Evolutionary conservation across 129 eudicot genomes (phyloP).

Genomic region (Centella asiatica): DNA sequence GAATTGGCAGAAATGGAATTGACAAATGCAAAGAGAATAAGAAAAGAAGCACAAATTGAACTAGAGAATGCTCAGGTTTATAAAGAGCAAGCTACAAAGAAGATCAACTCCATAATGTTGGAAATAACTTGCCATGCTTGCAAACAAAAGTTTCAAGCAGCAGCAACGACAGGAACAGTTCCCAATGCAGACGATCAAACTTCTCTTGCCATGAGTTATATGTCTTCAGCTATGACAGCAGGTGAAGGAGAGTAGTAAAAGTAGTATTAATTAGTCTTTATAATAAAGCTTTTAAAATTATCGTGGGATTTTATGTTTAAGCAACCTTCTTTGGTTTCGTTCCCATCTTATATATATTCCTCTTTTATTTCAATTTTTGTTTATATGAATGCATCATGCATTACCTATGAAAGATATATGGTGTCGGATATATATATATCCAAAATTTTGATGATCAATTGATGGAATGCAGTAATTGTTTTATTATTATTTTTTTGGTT

Average conservation of each 20-base stretch:
- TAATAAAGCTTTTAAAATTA: not conserved
- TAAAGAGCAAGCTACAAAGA: constrained; percentile 48
- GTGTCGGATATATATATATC: too few relatives aligned
- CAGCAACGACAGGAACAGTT: constrained; percentile 1
- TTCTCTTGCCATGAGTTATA: constrained; percentile 45
- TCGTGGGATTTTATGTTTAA: not conserved
- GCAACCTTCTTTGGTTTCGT: too few relatives aligned
- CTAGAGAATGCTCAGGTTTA: constrained; percentile 54
- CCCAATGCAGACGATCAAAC: constrained; percentile 28
- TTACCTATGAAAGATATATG: not conserved
- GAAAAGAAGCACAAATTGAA: constrained; percentile 71
- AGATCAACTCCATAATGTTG: constrained; percentile 35
- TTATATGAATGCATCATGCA: not conserved
- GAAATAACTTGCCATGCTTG: constrained; percentile 76
- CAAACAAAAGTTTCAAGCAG: constrained; percentile 40
- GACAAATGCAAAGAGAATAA: constrained; percentile 64
- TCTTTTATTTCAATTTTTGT: not conserved
- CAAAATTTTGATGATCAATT: too few relatives aligned
- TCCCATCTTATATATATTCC: too few relatives aligned
- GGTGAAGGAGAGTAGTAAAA: constrained; percentile 42
- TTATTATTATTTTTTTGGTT: too few relatives aligned
- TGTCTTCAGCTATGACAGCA: constrained; percentile 55
- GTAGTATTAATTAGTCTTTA: constrained; percentile 6
- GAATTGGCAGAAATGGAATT: constrained; percentile 72
- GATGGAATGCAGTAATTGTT: too few relatives aligned